Percentiles rank a stretch among this genome's conserved stretches.
phyloP scores from a whole-genome alignment of 2,329 filamentous ascomycete species.

The Aureobasidium uvarum region DNA sequence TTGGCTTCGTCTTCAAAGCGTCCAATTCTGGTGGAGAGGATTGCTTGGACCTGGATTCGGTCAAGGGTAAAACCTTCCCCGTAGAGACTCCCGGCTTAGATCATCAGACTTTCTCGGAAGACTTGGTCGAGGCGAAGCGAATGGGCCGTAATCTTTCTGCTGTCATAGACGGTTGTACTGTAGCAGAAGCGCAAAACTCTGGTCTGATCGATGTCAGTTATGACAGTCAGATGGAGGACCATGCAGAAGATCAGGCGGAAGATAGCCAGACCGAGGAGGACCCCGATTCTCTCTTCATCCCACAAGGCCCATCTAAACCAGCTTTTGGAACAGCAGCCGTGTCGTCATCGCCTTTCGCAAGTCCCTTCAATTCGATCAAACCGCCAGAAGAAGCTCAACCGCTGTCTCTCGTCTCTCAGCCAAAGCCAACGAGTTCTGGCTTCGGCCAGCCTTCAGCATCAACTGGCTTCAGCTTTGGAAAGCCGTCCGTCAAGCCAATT shows the following conservation, averaged over 20 bases:
- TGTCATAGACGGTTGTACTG: slow-evolving; percentile 56
- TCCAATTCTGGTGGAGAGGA: slow-evolving; percentile 33
- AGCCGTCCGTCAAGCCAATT: slow-evolving; percentile 7
- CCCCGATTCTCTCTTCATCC: slow-evolving; percentile 45
- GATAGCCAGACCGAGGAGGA: slow-evolving; percentile 37
- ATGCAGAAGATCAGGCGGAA: slow-evolving; percentile 47
- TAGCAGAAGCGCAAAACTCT: slow-evolving; percentile 50
- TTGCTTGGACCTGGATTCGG: slow-evolving; percentile 55
- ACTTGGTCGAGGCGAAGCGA: slow-evolving; percentile 59
- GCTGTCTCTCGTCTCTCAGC: background rate
- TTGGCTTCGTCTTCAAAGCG: slow-evolving; percentile 52
- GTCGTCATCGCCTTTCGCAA: slow-evolving; percentile 13
- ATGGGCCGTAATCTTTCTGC: slow-evolving; percentile 55
- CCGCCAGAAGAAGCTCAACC: background rate
- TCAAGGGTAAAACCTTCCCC: slow-evolving; percentile 39
- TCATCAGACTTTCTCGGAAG: slow-evolving; percentile 55
- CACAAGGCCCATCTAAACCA: slow-evolving; percentile 32
- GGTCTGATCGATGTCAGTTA: slow-evolving; percentile 51
- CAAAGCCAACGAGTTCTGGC: slow-evolving; percentile 12
- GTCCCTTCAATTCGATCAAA: background rate
- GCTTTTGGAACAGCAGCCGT: background rate
- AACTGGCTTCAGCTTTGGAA: slow-evolving; percentile 27
- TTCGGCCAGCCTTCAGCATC: slow-evolving; percentile 25
- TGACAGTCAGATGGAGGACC: slow-evolving; percentile 33
- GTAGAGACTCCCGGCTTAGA: slow-evolving; percentile 35